Conservation (phyloP, 768 basidiomycete genomes). For the Collybia sordida region DNA sequence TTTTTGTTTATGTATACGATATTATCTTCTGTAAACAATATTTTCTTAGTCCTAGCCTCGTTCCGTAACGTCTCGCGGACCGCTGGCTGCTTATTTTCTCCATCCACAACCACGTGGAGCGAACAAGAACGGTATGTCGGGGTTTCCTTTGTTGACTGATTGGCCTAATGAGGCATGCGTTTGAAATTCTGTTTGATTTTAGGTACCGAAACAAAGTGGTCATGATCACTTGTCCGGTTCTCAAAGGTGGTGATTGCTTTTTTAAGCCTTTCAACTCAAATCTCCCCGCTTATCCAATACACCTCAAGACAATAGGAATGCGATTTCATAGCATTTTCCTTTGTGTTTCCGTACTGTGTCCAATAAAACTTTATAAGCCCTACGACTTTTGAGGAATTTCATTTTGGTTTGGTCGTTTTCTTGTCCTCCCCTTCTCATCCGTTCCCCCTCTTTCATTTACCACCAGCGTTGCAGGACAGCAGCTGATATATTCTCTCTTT, state of each 20-base stretch:
- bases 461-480: conserved; percentile 27
- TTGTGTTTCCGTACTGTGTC: conserved; percentile 11
- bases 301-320: conserved; percentile 18
- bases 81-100: conserved; percentile 5
- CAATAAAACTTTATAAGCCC: conserved; percentile 11
- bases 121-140: conserved; percentile 20
- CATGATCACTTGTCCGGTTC: conserved; percentile 7
- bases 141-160: conserved; percentile 11
- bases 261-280: conserved; percentile 4
- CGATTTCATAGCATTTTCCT: conserved; percentile 7
- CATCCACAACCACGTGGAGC: conserved; percentile 14
- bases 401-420: conserved; percentile 13
- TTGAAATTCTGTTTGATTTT: conserved; percentile 9
- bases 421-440: conserved; percentile 12
- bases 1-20: neutral
- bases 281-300: neutral
- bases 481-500: conserved; percentile 13
- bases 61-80: neutral
- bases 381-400: conserved; percentile 4
- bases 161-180: neutral
- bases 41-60: conserved; percentile 1
- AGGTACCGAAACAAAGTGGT: conserved; percentile 9
- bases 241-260: conserved; percentile 8
- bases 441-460: conserved; percentile 12
- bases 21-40: neutral